A percentile compares a stretch with the other conserved stretches of the same genome.
Evolutionary conservation across 2,329 filamentous ascomycete genomes (phyloP).

Genomic region (Fusarium mexicanum): DNA sequence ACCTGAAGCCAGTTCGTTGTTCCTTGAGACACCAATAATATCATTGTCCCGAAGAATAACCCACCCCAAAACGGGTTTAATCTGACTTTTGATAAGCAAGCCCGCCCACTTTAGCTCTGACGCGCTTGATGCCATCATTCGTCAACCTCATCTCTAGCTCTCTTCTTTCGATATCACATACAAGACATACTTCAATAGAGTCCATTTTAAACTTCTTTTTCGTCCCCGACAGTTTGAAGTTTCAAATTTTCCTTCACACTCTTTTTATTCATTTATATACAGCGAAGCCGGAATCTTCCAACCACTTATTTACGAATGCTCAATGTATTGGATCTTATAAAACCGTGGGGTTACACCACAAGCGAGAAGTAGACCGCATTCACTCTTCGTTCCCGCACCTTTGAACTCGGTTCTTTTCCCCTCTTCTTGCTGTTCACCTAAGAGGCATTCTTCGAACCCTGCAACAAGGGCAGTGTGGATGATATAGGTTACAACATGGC

Average conservation of each 20-base stretch:
- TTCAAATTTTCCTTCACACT: background rate
- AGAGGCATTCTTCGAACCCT: background rate
- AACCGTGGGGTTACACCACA: conserved; percentile 25
- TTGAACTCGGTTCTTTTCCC: background rate
- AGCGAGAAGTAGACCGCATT: background rate
- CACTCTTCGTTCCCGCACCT: background rate
- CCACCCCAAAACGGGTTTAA: conserved; percentile 21
- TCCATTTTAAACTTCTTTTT: background rate
- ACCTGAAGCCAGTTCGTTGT: conserved; percentile 17
- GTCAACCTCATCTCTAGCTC: conserved; percentile 12
- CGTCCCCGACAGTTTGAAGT: background rate
- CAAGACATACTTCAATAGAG: background rate
- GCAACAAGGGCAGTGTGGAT: background rate
- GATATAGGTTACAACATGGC: conserved; percentile 43
- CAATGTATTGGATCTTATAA: conserved; percentile 5
- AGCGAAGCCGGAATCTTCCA: background rate
- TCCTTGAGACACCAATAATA: conserved; percentile 10
- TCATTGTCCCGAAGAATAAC: conserved; percentile 35
- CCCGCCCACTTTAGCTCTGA: conserved; percentile 11
- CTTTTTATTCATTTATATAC: background rate
- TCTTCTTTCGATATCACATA: conserved; percentile 9
- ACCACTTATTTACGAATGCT: background rate
- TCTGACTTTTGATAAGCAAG: conserved; percentile 16
- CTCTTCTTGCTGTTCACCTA: background rate
- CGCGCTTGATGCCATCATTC: conserved; percentile 32